Percentiles rank a stretch among this genome's conserved stretches.
Evolutionary conservation across 768 basidiomycete species (phyloP).

Genomic region (Suillus weaverae): DNA sequence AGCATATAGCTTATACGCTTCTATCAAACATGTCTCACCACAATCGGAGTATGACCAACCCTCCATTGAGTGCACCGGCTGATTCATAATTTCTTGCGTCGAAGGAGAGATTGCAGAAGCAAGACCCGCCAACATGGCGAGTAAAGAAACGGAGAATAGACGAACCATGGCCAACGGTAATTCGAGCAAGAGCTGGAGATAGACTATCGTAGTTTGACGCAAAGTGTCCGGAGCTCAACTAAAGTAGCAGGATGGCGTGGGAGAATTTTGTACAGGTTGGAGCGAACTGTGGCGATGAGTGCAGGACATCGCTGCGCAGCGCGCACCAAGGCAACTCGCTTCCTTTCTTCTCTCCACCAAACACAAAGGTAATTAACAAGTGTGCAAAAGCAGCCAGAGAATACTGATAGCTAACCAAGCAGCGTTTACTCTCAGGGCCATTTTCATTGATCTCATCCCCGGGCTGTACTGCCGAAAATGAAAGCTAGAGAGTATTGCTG

Average conservation of each 20-base stretch:
- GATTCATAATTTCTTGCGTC: conserved; percentile 33
- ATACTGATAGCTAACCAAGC: background rate
- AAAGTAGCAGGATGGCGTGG: conserved; percentile 23
- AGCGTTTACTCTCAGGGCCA: background rate
- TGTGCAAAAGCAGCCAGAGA: background rate
- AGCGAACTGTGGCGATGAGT: conserved; percentile 5
- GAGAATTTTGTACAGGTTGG: conserved; percentile 6
- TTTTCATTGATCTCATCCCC: background rate
- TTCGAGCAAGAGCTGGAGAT: conserved; percentile 8
- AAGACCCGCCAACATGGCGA: conserved; percentile 27
- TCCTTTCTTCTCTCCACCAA: background rate
- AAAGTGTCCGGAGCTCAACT: conserved; percentile 21
- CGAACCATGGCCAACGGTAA: conserved; percentile 30
- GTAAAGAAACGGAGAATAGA: conserved; percentile 25
- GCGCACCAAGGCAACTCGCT: conserved; percentile 1
- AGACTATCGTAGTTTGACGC: conserved; percentile 7
- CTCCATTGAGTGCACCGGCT: conserved; percentile 36
- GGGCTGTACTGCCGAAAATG: conserved; percentile 40
- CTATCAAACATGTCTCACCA: conserved; percentile 50
- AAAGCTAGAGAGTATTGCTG: conserved; percentile 88
- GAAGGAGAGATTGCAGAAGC: conserved; percentile 23
- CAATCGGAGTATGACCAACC: conserved; percentile 73
- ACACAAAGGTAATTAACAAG: background rate
- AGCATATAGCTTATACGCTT: conserved; percentile 9
- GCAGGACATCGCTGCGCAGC: background rate